Evolutionary conservation across 108 stramenopile genomes (phyloP).

Genomic region (Halocafeteria seosinensis): DNA sequence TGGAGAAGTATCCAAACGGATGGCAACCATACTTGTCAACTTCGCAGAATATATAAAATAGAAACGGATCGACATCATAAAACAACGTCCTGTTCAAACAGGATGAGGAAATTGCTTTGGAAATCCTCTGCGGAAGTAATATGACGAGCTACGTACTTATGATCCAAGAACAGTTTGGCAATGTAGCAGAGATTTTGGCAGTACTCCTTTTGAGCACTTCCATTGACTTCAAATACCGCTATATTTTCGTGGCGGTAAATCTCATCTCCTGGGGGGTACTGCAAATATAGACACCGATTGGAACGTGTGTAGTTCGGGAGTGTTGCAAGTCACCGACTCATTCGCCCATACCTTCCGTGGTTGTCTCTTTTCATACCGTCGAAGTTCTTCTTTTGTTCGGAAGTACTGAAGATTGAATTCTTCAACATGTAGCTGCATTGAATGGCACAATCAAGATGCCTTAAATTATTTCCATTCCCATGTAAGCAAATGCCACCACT

Average conservation of each 20-base stretch:
- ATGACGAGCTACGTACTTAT: no score
- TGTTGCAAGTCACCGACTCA: no score
- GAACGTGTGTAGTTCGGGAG: conserved; percentile 25
- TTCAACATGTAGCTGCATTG: conserved; percentile 86
- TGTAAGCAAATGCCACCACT: no score
- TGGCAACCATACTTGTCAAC: conserved; percentile 63
- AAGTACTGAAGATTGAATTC: conserved; percentile 85
- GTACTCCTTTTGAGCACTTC: conserved; percentile 65
- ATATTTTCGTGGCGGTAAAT: conserved; percentile 60
- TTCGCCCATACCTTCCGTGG: no score
- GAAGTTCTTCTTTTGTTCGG: conserved; percentile 69
- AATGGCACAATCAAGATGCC: no score
- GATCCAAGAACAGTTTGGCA: conserved; percentile 96
- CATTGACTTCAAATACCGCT: conserved; percentile 92
- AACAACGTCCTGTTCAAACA: no score
- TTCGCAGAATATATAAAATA: conserved; percentile 86
- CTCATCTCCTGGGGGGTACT: conserved; percentile 88
- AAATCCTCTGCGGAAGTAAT: no score
- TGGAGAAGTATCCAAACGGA: conserved; percentile 86
- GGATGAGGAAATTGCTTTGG: no score
- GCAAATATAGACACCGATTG: no score
- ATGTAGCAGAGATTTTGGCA: conserved; percentile 94
- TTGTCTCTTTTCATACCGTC: no score
- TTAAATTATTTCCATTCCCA: no score
- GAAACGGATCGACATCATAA: conserved; percentile 94